Evolutionary conservation across 1,284 basidiomycete genomes (phyloP), one percentile per base, ranked within the genome.

Genomic region (Pyrrhoderma noxium): DNA sequence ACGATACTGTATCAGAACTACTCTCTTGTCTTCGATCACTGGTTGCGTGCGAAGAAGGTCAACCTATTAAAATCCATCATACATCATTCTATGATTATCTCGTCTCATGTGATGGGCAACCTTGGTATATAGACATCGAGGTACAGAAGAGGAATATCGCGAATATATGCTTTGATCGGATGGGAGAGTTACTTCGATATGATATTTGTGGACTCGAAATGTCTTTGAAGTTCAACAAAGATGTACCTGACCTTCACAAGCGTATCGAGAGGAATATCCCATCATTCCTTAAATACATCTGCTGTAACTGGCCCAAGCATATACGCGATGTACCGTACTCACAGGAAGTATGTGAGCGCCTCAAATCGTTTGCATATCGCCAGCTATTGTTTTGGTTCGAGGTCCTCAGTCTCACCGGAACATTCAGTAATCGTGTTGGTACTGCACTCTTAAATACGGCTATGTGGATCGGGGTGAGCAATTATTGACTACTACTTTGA

Each of bases 381-480:
- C 45, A 57, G 16, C 53, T 63, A 3, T 53, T 64, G 0, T 61
- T 51, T 52, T 66, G 64, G 64, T 44, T 66, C 19, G 64, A 66
- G 51, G 62, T 60, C 2, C 48, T 64, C 3, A 64, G 62, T 43
- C 38, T 65, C 8, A 43, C 52, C 14, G 47, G 55, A 21, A 41
- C 18, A 19, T 37, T 56, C 19, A 7, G 25, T 13, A 11, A 34
- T 8, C n/a, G 23, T 4, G 58, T 48, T 1, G 23, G 35, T 36
- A 16, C 23, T n/a, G 40, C 44, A 3, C 34, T 54, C 19, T 9
- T 27, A 2, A 18, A 34, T 51, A n/a, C 21, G 7, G 5, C 23
- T 13, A 3, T 34, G 35, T 52, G 39, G 45, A 45, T 11, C 31
- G 8, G 5, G 27, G 36, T 46, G 27, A 36, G 35, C 25, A n/a